Base-by-base conservation (phyloP, 2,329 filamentous ascomycete genomes). In the Fusarium hainanense region DNA sequence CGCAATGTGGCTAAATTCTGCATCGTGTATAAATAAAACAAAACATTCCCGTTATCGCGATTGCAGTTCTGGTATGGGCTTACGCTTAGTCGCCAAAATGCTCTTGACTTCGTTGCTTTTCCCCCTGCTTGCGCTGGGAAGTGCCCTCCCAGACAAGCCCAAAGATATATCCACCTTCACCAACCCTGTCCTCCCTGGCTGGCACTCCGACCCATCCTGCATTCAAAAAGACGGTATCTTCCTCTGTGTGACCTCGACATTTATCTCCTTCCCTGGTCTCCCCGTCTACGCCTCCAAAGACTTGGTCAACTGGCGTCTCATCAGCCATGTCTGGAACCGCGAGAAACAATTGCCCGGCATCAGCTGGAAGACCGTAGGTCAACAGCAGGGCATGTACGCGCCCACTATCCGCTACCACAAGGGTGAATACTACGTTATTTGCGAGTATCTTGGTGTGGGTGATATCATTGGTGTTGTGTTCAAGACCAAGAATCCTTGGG, bases 251-350 rank as follows among this genome's bases (percentile, higher is more conserved):
- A 84, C 83, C 0, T 87, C 85, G 1, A 85, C 83, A 2, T 88
- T 87, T 68, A 82, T 84, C 55, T 78, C 80, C 1, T 87, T 87
- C 67, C 85, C 85, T 0, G 85, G 85, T 1, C 76, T 87, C 7
- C 85, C 85, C 0, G 81, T 88, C 21, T 83, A 87, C 69, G 83
- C 84, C 3, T 85, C 82, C n/a, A 81, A 79, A 55, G 85, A 88
- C 69, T 73, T 88, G 20, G 68, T 79, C 18, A 82, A 83, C 54
- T 88, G 85, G 85, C 84, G 82, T 58, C 78, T 83, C 10, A 72
- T 77, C 52, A 79, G 79, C 56, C 80, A 83, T 41, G 81, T 77
- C 6, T 80, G 80, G 71, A 81, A 75, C 51, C 79, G 81, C 6
- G 77, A 82, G 37, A 70, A 75, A 1, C 83, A 84, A 66, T 77